Evolutionary conservation across 805 yeast genomes (phyloP).

Genomic region (Soucietia sequanensis): DNA sequence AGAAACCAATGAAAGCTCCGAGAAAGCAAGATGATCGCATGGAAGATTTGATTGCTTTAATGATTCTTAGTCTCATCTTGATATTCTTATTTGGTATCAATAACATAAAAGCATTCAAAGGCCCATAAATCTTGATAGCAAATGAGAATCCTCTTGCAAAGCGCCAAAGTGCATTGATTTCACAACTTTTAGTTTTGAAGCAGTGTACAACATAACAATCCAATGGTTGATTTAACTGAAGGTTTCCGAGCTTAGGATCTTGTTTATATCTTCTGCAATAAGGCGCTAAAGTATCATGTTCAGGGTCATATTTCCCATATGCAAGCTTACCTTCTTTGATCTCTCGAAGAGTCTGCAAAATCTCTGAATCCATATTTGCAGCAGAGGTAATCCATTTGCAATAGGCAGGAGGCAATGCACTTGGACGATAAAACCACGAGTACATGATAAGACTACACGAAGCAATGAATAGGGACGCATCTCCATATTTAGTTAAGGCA

Average conservation of each 20-base stretch:
- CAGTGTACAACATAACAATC: conserved; percentile 44
- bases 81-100: conserved; percentile 18
- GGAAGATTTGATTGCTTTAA: conserved; percentile 25
- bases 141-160: conserved; percentile 40
- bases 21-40: conserved; percentile 43
- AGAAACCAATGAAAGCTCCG: conserved; percentile 39
- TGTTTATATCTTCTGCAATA: conserved; percentile 32
- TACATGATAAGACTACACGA: conserved; percentile 35
- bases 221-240: conserved; percentile 25
- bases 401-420: conserved; percentile 42
- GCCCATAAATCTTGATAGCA: conserved; percentile 41
- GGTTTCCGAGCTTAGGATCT: conserved; percentile 29
- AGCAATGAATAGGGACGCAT: conserved; percentile 26
- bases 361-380: conserved; percentile 45
- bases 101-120: conserved; percentile 36
- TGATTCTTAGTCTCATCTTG: conserved; percentile 12
- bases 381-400: conserved; percentile 49
- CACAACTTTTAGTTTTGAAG: conserved; percentile 38
- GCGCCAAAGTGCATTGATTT: conserved; percentile 46
- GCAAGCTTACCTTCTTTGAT: conserved; percentile 27
- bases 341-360: conserved; percentile 29
- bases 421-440: conserved; percentile 40
- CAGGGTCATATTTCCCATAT: conserved; percentile 32
- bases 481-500: conserved; percentile 16
- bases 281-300: conserved; percentile 25